These are phyloP conservation scores for Fraxinus nigra DNA, from an alignment of 305 asterid genomes.

Conservation along the genomic window DNA sequence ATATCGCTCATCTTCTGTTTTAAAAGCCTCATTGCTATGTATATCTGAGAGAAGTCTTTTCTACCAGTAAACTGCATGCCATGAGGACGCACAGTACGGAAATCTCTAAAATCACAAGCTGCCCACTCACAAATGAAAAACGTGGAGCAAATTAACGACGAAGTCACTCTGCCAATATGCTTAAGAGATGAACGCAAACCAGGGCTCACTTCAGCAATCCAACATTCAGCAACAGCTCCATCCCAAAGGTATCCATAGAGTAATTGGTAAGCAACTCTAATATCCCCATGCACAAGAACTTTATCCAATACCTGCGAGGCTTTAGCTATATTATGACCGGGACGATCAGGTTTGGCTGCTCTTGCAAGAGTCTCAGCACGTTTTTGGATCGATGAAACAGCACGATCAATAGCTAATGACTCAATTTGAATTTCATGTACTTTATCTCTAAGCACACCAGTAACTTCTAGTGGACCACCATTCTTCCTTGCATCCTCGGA, in stretches of 20 bases:
- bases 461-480: constrained; percentile 48
- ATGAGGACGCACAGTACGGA: constrained; percentile 62
- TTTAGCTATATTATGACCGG: constrained; percentile 75
- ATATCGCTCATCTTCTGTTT: constrained; percentile 66
- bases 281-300: constrained; percentile 77
- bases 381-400: constrained; percentile 75
- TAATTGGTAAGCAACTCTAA: constrained; percentile 54
- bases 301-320: constrained; percentile 74
- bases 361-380: constrained; percentile 73
- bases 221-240: constrained; percentile 68
- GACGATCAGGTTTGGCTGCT: constrained; percentile 69
- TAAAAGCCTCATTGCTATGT: constrained; percentile 75
- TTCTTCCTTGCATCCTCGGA: constrained; percentile 69
- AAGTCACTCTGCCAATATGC: constrained; percentile 57
- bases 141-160: constrained; percentile 68
- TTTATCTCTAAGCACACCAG: constrained; percentile 52
- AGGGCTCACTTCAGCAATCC: constrained; percentile 83
- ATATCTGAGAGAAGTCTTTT: constrained; percentile 81
- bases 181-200: constrained; percentile 73
- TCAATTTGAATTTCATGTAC: constrained; percentile 58
- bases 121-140: constrained; percentile 98
- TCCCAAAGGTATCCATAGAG: constrained; percentile 75
- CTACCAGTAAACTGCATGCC: constrained; percentile 81
- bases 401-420: constrained; percentile 55
- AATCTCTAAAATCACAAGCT: constrained; percentile 87